A percentile compares a stretch with the other conserved stretches of the same genome.
Evolutionary conservation across 306 rosid species (phyloP).

Genomic region (Quercus alba): DNA sequence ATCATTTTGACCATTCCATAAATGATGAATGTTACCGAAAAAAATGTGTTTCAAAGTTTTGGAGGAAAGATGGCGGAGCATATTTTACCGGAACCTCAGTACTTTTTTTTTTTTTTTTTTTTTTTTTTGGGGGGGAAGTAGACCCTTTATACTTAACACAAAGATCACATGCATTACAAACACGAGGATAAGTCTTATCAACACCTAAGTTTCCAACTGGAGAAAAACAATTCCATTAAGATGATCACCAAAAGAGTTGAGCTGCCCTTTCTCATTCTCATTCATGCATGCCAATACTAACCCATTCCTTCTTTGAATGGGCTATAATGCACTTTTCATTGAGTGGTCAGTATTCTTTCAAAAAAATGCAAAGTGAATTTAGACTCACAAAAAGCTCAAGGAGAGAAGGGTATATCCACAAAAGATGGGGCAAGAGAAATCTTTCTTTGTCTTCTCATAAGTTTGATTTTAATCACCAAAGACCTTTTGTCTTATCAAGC

Average conservation of each 20-base stretch:
- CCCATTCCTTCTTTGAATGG: constrained; percentile 55
- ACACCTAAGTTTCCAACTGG: constrained; percentile 2
- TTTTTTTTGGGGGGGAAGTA: neutral
- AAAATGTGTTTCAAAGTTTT: constrained; percentile 3
- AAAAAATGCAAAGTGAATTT: neutral
- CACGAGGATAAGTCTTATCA: constrained; percentile 36
- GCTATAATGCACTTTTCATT: constrained; percentile 26
- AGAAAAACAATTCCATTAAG: neutral
- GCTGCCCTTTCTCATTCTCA: neutral
- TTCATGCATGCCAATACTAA: neutral
- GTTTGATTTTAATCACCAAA: constrained; percentile 6
- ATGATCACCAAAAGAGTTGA: neutral
- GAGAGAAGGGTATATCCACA: constrained; percentile 19
- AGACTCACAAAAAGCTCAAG: neutral
- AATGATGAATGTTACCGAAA: neutral
- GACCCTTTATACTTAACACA: neutral
- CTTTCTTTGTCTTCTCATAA: constrained; percentile 22
- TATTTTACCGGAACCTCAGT: too few species aligned
- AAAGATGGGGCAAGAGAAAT: constrained; percentile 28
- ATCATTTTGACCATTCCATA: neutral
- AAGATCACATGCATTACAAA: neutral
- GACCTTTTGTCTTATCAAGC: constrained; percentile 24
- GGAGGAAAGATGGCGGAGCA: neutral
- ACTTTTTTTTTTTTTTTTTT: too few species aligned
- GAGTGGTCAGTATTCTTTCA: constrained; percentile 15